Evolutionary conservation across 768 basidiomycete genomes (phyloP), one percentile per base, ranked within the genome.

Genomic region (Amanita rubescens): DNA sequence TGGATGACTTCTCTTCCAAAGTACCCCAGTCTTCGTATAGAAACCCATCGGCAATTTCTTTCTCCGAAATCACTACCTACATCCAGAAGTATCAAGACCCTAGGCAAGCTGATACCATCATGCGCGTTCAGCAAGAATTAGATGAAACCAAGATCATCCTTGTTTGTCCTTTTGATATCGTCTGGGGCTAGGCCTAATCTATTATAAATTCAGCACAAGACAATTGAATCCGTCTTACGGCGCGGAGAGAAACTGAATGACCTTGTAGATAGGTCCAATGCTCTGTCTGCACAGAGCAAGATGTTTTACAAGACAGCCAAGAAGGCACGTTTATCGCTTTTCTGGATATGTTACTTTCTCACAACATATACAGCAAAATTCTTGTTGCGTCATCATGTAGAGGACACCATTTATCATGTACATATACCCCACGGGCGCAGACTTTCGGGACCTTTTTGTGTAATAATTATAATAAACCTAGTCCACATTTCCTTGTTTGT

Each of bases 291-390:
- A 14, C 91, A 94, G 72, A 91, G 84, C 71, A 97, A 97, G 83
- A 89, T 91, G 87, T 99, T 99, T 67, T 98, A 97, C 76, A 96
- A 97, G 86, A 96, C 94, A 7, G 93, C 95, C 2, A 98, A 97
- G 87, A 95, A 94, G 87, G 94, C 93, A 52, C 49, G 78, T 19
- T 63, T 3, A 10, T 17, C 47, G 27, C 45, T 20, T 17, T 1
- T n/a, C 9, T 55, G 43, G 15, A 22, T 51, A 20, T 55, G 17
- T 20, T 34, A 34, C 6, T 37, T 43, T 57, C 62, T 52, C 63
- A 54, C 34, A 35, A 14, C 35, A 45, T 17, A n/a, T 53, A 27
- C 65, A 94, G 90, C 92, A 95, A 90, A 96, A 96, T 71, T 88
- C 89, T 22, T 97, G 94, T 72, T 96, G 94, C 65, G 76, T 90